phyloP scores from a whole-genome alignment of 768 basidiomycete species.

The Tricholoma terreum region DNA sequence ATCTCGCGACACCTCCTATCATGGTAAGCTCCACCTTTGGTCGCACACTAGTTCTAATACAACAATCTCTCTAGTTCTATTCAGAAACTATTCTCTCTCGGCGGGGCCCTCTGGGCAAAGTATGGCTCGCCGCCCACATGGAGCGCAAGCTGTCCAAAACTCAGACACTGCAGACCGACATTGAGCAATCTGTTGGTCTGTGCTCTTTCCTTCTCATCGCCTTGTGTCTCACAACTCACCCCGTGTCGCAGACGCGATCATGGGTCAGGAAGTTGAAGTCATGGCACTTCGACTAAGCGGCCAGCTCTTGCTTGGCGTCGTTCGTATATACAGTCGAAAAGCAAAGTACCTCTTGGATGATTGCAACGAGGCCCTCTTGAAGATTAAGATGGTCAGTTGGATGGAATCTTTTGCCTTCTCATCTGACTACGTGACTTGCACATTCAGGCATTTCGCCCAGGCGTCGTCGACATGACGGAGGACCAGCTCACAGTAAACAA shows the following conservation, averaged over 20 bases:
- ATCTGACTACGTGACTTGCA: constrained; percentile 5
- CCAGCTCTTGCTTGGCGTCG: constrained; percentile 93
- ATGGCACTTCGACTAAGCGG: constrained; percentile 98
- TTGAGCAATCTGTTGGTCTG: constrained; percentile 89
- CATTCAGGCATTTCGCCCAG: constrained; percentile 85
- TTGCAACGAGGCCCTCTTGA: constrained; percentile 92
- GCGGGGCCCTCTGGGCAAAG: constrained; percentile 90
- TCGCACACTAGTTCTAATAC: not conserved
- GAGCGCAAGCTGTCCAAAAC: constrained; percentile 96
- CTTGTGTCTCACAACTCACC: not conserved
- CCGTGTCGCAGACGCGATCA: constrained; percentile 68
- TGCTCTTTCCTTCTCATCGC: constrained; percentile 8
- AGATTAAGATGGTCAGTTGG: constrained; percentile 83
- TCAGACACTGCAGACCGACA: constrained; percentile 92
- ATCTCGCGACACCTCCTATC: constrained; percentile 17
- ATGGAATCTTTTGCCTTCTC: not conserved
- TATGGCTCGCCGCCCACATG: constrained; percentile 99
- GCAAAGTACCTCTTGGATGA: constrained; percentile 97
- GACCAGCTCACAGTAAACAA: constrained; percentile 86
- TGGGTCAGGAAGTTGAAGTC: constrained; percentile 87
- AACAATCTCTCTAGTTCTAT: constrained; percentile 60
- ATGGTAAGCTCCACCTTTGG: constrained; percentile 23
- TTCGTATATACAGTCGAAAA: constrained; percentile 96
- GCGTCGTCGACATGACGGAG: constrained; percentile 93
- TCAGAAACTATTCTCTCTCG: constrained; percentile 93